Evolutionary conservation across 306 rosid species (phyloP).

Genomic region (Acacia confusa): DNA sequence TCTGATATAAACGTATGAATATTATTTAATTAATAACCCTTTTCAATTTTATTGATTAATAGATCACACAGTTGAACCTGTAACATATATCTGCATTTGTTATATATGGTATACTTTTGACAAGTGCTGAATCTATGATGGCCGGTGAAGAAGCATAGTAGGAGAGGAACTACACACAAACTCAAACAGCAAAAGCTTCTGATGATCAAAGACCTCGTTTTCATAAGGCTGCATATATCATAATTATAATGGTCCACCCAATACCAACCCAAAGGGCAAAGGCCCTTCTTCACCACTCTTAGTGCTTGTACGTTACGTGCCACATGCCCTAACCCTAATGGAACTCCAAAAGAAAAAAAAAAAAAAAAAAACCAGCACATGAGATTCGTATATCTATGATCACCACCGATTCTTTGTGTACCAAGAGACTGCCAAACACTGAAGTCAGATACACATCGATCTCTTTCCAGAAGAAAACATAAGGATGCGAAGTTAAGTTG

Average conservation of each 20-base stretch:
- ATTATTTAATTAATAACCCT: background rate
- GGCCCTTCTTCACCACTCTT: conserved; percentile 13
- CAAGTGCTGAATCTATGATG: background rate
- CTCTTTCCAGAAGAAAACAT: conserved; percentile 4
- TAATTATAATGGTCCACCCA: background rate
- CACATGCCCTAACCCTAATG: conserved; percentile 21
- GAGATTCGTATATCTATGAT: background rate
- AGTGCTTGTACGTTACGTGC: conserved; percentile 5
- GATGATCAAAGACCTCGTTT: background rate
- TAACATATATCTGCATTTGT: background rate
- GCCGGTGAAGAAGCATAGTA: background rate
- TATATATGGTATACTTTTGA: background rate
- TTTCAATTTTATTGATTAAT: too few species aligned
- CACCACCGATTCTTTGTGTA: conserved; percentile 1
- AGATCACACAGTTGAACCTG: background rate
- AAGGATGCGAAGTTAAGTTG: background rate
- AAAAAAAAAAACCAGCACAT: background rate
- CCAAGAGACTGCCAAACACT: conserved; percentile 24
- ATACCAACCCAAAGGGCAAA: conserved; percentile 1
- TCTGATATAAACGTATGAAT: too few species aligned
- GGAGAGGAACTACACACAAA: background rate
- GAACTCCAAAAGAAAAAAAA: background rate
- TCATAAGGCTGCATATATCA: background rate
- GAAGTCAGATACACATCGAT: conserved; percentile 11
- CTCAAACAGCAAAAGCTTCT: background rate